These are phyloP conservation scores for Aspergillus sp. DNA, from an alignment of 2,329 filamentous ascomycete species.

Conservation along the genomic window DNA sequence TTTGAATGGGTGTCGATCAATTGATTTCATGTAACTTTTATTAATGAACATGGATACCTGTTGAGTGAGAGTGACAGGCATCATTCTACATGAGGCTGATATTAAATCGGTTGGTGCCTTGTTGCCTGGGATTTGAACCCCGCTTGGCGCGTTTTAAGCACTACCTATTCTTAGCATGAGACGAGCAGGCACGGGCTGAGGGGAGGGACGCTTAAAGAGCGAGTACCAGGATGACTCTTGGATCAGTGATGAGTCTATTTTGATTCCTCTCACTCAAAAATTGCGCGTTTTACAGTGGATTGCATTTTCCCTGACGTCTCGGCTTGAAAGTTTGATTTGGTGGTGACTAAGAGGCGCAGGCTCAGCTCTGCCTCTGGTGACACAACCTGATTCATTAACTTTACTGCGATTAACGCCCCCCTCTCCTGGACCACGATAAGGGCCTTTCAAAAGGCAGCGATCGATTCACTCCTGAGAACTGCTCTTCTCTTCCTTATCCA, in stretches of 20 bases:
- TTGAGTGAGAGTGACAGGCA: background rate
- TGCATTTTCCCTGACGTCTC: slow-evolving; percentile 4
- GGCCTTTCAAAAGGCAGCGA: slow-evolving; percentile 10
- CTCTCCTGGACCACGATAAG: slow-evolving; percentile 11
- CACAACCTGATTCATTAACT: slow-evolving; percentile 1
- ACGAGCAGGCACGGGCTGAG: background rate
- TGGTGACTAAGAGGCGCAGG: slow-evolving; percentile 2
- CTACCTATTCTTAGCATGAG: slow-evolving; percentile 1
- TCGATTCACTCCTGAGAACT: slow-evolving; percentile 7
- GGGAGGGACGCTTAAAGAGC: background rate
- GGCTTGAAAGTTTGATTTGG: background rate
- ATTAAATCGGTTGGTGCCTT: background rate
- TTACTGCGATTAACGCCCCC: background rate
- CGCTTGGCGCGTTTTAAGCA: background rate
- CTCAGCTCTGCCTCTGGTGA: background rate
- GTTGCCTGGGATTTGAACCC: background rate
- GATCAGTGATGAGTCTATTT: background rate
- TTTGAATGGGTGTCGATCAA: background rate
- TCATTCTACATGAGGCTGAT: background rate
- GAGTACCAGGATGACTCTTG: background rate
- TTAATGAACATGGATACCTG: background rate
- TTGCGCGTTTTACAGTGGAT: background rate
- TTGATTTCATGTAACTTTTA: background rate
- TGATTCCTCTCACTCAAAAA: background rate
- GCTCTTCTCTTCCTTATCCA: slow-evolving; percentile 1